Evolutionary conservation across 768 basidiomycete genomes (phyloP), one percentile per base, ranked within the genome.

Genomic region (Kwoniella sp.): DNA sequence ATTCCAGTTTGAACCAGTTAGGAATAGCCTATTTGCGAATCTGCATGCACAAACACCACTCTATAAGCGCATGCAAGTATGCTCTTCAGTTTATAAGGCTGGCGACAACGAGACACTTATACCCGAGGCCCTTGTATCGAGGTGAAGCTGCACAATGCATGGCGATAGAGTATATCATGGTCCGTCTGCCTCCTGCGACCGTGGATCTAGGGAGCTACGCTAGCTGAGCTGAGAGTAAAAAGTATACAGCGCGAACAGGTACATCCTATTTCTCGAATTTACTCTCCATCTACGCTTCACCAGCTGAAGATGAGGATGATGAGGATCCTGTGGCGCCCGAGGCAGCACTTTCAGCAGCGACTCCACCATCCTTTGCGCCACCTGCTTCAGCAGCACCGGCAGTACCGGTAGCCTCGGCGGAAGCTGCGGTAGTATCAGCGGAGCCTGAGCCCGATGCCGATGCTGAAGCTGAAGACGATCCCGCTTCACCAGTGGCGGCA

Each of bases 71-170:
- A 53, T 44, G 40, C 40, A 10, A 13, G 33, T 44, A 44, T 44
- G 40, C 33, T 6, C n/a, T n/a, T n/a, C n/a, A 33, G 33, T 13
- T 6, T 33, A 6, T 33, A 6, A 6, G 33, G 6, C 33, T 33
- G 33, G 33, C 33, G 33, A 13, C 13, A 13, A 6, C 33, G 13
- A 33, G n/a, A n/a, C n/a, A n/a, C n/a, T n/a, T n/a, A n/a, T n/a
- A n/a, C n/a, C n/a, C 33, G 7, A 13, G 13, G 33, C 33, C 7
- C 17, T 44, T 19, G 17, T 44, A 53, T 21, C 5, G 10, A 33
- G 30, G 30, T n/a, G n/a, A n/a, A n/a, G 29, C 52, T 53, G 33
- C 52, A 53, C 52, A 53, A 53, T 53, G 30, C 52, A 53, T 53
- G 13, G 9, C 17, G 40, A 44, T 19, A 44, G 10, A 44, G 40